Conservation (phyloP, 257 asterid species). For the Asclepias syriaca region DNA sequence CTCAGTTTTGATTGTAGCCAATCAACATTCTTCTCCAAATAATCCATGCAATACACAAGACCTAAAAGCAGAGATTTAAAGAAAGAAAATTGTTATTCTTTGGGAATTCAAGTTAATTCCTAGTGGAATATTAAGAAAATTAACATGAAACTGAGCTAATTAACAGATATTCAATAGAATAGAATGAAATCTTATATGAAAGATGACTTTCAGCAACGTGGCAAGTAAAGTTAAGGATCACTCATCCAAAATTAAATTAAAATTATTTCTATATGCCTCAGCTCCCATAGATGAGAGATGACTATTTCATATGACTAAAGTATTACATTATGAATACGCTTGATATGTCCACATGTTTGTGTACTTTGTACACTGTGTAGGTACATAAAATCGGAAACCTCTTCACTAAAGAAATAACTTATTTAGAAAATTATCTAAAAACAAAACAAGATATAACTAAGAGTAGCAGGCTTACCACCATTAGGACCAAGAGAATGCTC, state of each 20-base stretch:
- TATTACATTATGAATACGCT: not conserved
- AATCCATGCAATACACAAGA: conserved; percentile 94
- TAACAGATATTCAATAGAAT: not conserved
- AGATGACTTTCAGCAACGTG: not conserved
- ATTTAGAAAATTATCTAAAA: no score
- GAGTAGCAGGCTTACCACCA: conserved; percentile 55
- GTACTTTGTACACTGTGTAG: not conserved
- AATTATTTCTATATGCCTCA: not conserved
- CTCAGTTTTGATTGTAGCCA: conserved; percentile 82
- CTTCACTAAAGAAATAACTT: no score
- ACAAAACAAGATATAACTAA: not conserved
- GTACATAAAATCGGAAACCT: not conserved
- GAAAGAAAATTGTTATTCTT: not conserved
- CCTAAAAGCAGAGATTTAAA: conserved; percentile 37
- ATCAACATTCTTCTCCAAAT: conserved; percentile 86
- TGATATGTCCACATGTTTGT: not conserved
- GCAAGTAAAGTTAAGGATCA: not conserved
- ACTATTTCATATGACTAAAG: not conserved
- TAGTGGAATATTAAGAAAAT: not conserved
- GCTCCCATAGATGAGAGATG: not conserved
- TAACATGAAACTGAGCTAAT: not conserved
- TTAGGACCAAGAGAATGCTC: conserved; percentile 98
- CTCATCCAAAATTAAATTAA: not conserved
- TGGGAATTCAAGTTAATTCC: not conserved
- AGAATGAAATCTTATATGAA: not conserved